Evolutionary conservation across 2,329 filamentous ascomycete species (phyloP), one percentile per base, ranked within the genome.

Genomic region (Aspergillus persii): DNA sequence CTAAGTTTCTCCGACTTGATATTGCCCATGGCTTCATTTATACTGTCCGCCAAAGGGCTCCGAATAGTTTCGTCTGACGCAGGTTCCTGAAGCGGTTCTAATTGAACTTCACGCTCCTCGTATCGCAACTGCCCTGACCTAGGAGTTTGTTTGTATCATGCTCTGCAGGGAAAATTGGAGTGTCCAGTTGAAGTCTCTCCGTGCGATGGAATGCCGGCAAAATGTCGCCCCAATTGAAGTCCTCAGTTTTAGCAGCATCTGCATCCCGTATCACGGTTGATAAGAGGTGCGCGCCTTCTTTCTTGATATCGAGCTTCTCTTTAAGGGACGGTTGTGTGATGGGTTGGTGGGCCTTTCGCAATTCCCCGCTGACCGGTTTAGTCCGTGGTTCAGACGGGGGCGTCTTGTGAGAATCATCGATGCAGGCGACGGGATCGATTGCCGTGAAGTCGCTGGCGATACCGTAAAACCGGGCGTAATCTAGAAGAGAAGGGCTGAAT

Each of bases 391-490:
- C 5, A 41, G 30, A 4, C 27, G 2, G 3, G 50, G 47, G 31
- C 23, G 9, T 30, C 15, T 61, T 57, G 55, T 50, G 57, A n/a
- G 33, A 39, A 18, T 66, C 33, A 36, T 69, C 46, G 53, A 68
- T 39, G 39, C 58, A 53, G 26, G 59, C 30, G 46, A 66, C 41
- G 2, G 72, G 71, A 49, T 73, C 57, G 1, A 73, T 63, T 4
- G 65, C 64, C 3, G 67, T 68, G 64, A 76, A 77, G 58, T 79
- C 69, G 53, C 58, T 68, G 33, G 75, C 77, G 26, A 83, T 70
- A 3, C 75, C 75, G 58, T 81, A 69, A 52, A 75, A 77, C 27
- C 80, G 76, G 23, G 81, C 80, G 62, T 83, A 84, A 18, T 81
- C 76, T 7, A 82, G 68, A 6, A 79, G 63, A 23, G 74, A 75